Base-by-base conservation (phyloP, 371 early-diverging fungal genomes). In the Actinomucor elegans region DNA sequence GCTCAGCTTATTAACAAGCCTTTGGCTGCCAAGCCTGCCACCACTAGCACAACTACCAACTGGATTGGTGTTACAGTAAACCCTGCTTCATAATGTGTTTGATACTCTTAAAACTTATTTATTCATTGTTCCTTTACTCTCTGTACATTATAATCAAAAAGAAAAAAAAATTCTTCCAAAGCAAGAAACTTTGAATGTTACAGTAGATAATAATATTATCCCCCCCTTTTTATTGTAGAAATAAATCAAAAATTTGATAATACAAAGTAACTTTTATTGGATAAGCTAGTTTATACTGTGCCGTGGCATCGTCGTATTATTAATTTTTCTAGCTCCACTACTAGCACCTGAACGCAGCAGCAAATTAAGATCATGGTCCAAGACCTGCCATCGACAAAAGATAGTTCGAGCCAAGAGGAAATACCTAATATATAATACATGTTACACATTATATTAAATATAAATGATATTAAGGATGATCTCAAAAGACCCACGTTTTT, bases 131-230 rank as follows among this genome's bases (percentile, higher is more conserved):
- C n/a, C 15, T 32, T 2, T 28, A 11, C 11, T 27, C n/a, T 27
- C 15, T 28, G 28, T 15, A 27, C 15, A 27, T 43, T 24, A 15
- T 43, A 87, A 80, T 36, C 87, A 86, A 37, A 88, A 38, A 33
- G 83, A 14, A 41, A 86, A 88, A 14, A 88, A 87, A 8, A 59
- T 62, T 12, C 8, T 4, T 29, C n/a, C n/a, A n/a, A n/a, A n/a
- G n/a, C n/a, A n/a, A n/a, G n/a, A n/a, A n/a, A n/a, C n/a, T n/a
- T n/a, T n/a, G n/a, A n/a, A n/a, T n/a, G n/a, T n/a, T n/a, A n/a
- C n/a, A n/a, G n/a, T n/a, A n/a, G n/a, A n/a, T n/a, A n/a, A n/a
- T n/a, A n/a, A n/a, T n/a, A n/a, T n/a, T n/a, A n/a, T n/a, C n/a
- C n/a, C n/a, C n/a, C n/a, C n/a, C n/a, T n/a, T n/a, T n/a, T n/a